These are phyloP conservation scores for Nigrograna mackinnonii DNA, from an alignment of 2,329 filamentous ascomycete genomes.

Conservation along the genomic window DNA sequence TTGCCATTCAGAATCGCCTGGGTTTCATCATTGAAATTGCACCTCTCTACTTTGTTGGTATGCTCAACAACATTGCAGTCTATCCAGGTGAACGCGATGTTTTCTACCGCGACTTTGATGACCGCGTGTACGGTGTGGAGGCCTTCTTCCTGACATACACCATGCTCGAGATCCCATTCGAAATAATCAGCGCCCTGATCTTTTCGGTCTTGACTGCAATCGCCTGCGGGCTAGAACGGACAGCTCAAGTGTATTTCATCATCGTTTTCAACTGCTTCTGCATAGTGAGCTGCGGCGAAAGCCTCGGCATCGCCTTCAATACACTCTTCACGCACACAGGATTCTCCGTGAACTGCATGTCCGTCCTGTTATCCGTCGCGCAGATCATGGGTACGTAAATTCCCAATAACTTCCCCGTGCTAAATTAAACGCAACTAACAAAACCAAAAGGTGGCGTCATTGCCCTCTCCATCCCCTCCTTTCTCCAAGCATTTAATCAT, in stretches of 20 bases:
- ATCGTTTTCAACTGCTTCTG: constrained; percentile 71
- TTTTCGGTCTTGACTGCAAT: constrained; percentile 68
- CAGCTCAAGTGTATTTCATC: constrained; percentile 68
- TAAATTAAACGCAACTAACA: constrained; percentile 6
- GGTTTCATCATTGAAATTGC: constrained; percentile 75
- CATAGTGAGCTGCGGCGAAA: constrained; percentile 75
- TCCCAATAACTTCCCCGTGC: background rate
- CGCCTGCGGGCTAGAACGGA: constrained; percentile 67
- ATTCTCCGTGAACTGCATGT: constrained; percentile 75
- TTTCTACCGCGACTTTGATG: constrained; percentile 76
- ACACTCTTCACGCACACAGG: constrained; percentile 75
- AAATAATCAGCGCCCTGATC: constrained; percentile 66
- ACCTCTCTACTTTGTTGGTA: constrained; percentile 74
- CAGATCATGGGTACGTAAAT: constrained; percentile 61
- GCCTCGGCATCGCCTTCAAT: constrained; percentile 78
- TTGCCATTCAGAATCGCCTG: constrained; percentile 71
- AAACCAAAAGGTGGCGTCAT: constrained; percentile 59
- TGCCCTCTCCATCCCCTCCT: constrained; percentile 68
- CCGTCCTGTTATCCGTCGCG: constrained; percentile 69
- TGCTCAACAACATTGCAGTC: constrained; percentile 78
- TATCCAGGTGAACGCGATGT: constrained; percentile 75
- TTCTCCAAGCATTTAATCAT: constrained; percentile 72
- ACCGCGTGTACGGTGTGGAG: constrained; percentile 71
- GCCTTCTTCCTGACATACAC: constrained; percentile 74
- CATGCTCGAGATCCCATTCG: constrained; percentile 71